Evolutionary conservation across 164 flowering plant species (phyloP).

Genomic region (Dillenia suffruticosa): DNA sequence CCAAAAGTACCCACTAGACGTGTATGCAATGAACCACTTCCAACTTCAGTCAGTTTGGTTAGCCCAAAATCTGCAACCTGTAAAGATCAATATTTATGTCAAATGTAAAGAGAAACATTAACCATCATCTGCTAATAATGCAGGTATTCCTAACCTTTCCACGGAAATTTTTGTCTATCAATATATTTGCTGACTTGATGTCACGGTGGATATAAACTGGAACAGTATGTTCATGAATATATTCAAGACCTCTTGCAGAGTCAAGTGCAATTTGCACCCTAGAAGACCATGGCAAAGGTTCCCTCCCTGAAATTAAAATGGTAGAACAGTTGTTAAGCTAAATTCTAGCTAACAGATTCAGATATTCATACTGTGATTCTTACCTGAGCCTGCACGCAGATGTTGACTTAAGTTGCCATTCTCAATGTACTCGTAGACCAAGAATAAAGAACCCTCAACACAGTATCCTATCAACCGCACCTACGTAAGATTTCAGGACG

Average conservation of each 20-base stretch:
- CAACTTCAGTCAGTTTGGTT: slow-evolving; percentile 80
- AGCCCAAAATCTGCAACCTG: slow-evolving; percentile 97
- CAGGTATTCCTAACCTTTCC: slow-evolving; percentile 56
- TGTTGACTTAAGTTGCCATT: slow-evolving; percentile 89
- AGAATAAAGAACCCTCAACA: slow-evolving; percentile 67
- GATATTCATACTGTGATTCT: too few species aligned
- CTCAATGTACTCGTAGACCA: slow-evolving; percentile 84
- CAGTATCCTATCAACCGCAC: slow-evolving; percentile 95
- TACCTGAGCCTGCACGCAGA: slow-evolving; percentile 64
- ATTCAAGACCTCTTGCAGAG: slow-evolving; percentile 97
- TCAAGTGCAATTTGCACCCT: slow-evolving; percentile 96
- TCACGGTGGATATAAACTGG: slow-evolving; percentile 95
- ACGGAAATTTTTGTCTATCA: slow-evolving; percentile 83
- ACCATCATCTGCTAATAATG: neutral
- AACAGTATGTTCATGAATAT: slow-evolving; percentile 94
- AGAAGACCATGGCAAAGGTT: slow-evolving; percentile 68
- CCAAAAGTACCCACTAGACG: slow-evolving; percentile 95
- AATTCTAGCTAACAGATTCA: too few species aligned
- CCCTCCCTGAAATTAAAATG: slow-evolving; percentile 39
- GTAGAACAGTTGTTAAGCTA: too few species aligned
- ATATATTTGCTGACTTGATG: slow-evolving; percentile 89
- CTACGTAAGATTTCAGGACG: slow-evolving; percentile 25
- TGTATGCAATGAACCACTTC: slow-evolving; percentile 57
- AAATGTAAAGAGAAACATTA: neutral
- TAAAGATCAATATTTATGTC: slow-evolving; percentile 1